Base-by-base conservation (phyloP, 2,329 filamentous ascomycete genomes). In the Claviceps sp. region DNA sequence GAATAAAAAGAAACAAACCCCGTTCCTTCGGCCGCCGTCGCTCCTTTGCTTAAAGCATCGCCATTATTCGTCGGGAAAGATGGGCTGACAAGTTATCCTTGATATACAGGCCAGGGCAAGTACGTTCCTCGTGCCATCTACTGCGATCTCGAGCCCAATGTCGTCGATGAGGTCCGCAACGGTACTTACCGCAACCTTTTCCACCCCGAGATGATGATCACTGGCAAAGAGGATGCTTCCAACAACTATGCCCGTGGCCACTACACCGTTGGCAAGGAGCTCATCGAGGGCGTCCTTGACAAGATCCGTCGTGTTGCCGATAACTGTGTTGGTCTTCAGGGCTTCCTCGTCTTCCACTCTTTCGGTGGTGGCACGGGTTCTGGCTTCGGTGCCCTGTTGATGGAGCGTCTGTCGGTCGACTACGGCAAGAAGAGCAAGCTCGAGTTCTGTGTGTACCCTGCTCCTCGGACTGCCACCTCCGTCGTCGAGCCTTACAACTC, bases 381-480 rank as follows among this genome's bases (percentile, higher is more conserved):
- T 64, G 93, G 93, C 68, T 98, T 98, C 73, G 93, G 93, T 75
- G 93, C 93, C 65, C 84, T 98, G 61, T 80, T 98, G 64, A 95
- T 98, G 89, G 93, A 98, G 80, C 91, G 93, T 70, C 84, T 98
- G 57, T 97, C 93, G 39, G 88, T 96, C 66, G 93, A 98, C 76
- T 98, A 96, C 69, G 91, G 93, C 78, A 98, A 98, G 85, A 98
- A 98, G 85, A 94, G 87, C 82, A 98, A 98, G 85, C 82, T 98
- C 59, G 93, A 98, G 75, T 98, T 98, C 81, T 95, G 89, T 67
- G 90, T 98, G 67, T 98, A 98, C 78, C 93, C 93, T 66, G 90
- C 93, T 62, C 93, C 93, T 55, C 90, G 95, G 77, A 93, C 93
- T 61, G 89, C 91, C 62, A 96, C 91, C 65, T 94, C 93, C 45